phyloP scores from a whole-genome alignment of 352 stramenopile genomes.

The Phytophthora boehmeriae region DNA sequence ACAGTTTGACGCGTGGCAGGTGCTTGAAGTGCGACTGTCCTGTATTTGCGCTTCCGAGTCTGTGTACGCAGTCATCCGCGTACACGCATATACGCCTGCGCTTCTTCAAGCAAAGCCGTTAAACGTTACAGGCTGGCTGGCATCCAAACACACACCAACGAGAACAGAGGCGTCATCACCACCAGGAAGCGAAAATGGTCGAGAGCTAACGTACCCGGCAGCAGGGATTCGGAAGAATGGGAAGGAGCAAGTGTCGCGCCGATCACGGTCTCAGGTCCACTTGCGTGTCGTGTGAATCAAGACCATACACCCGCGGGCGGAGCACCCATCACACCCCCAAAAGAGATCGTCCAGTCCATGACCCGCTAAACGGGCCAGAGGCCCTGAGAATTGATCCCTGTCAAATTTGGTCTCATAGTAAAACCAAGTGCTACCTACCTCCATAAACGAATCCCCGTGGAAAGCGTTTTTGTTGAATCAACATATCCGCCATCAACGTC shows the following conservation, averaged over 20 bases:
- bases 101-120: slow-evolving; percentile 21
- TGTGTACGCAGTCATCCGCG: slow-evolving; percentile 26
- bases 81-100: slow-evolving; percentile 27
- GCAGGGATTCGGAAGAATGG: too few species aligned
- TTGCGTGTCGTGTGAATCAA: slow-evolving; percentile 30
- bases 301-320: neutral
- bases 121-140: slow-evolving; percentile 20
- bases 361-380: too few species aligned
- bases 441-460: neutral
- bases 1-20: slow-evolving; percentile 1
- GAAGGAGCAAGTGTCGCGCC: neutral
- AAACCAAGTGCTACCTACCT: too few species aligned
- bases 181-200: neutral
- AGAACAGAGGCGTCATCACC: slow-evolving; percentile 1
- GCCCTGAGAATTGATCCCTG: too few species aligned
- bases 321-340: neutral
- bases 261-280: neutral
- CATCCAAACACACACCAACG: neutral
- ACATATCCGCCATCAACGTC: neutral
- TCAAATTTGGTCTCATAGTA: too few species aligned
- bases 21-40: slow-evolving; percentile 16
- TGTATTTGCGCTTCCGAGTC: slow-evolving; percentile 33
- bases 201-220: neutral
- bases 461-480: too few species aligned
- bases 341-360: too few species aligned